A percentile compares a stretch with the other conserved stretches of the same genome.
phyloP scores from a whole-genome alignment of 2,329 filamentous ascomycete species.

The Tolypocladium tropicale region DNA sequence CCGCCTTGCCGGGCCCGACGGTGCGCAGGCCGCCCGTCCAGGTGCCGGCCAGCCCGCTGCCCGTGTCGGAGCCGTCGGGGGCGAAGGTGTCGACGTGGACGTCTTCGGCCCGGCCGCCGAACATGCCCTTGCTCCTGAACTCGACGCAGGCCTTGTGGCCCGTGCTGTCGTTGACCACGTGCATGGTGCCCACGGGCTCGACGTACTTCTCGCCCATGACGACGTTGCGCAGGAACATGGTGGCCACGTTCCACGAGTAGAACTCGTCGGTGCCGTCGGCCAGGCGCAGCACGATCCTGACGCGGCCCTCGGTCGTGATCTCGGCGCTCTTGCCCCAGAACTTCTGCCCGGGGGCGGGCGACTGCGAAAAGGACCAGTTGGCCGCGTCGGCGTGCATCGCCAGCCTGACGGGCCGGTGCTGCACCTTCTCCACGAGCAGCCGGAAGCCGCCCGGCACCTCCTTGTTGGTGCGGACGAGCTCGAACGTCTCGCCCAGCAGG shows the following conservation, averaged over 20 bases:
- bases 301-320: constrained; percentile 82
- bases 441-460: constrained; percentile 66
- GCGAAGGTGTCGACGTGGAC: constrained; percentile 67
- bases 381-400: constrained; percentile 86
- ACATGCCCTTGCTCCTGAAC: constrained; percentile 95
- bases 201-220: constrained; percentile 98
- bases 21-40: constrained; percentile 72
- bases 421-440: constrained; percentile 91
- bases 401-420: constrained; percentile 82
- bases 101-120: constrained; percentile 87
- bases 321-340: constrained; percentile 98
- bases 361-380: constrained; percentile 79
- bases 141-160: constrained; percentile 77
- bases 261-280: constrained; percentile 61
- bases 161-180: constrained; percentile 71
- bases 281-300: constrained; percentile 62
- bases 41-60: constrained; percentile 64
- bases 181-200: constrained; percentile 87
- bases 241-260: constrained; percentile 83
- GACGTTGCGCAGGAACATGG: constrained; percentile 87
- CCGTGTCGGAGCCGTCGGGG: constrained; percentile 51
- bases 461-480: constrained; percentile 77
- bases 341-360: constrained; percentile 82
- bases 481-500: constrained; percentile 90
- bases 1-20: constrained; percentile 49